Conservation (phyloP, 2,329 filamentous ascomycete species). For the Colletotrichum brevisporum region DNA sequence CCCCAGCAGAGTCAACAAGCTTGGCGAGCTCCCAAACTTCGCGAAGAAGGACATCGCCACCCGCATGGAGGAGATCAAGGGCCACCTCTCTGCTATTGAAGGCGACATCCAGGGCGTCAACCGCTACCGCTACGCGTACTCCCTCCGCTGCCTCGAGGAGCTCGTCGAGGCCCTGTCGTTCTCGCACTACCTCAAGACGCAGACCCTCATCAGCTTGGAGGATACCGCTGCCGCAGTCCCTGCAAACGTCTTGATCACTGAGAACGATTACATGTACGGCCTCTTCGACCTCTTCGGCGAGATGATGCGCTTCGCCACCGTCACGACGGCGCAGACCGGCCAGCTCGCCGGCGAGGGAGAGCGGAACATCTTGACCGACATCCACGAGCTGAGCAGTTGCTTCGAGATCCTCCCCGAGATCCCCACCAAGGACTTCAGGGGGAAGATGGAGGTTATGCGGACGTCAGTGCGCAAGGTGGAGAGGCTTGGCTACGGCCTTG, state of each 20-base stretch:
- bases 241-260: slow-evolving; percentile 74
- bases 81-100: slow-evolving; percentile 76
- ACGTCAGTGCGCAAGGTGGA: slow-evolving; percentile 95
- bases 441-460: slow-evolving; percentile 90
- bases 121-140: slow-evolving; percentile 83
- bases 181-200: slow-evolving; percentile 85
- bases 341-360: slow-evolving; percentile 56
- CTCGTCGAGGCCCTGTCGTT: slow-evolving; percentile 94
- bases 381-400: slow-evolving; percentile 81
- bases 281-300: slow-evolving; percentile 96
- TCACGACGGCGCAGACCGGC: slow-evolving; percentile 83
- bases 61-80: slow-evolving; percentile 79
- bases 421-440: slow-evolving; percentile 71
- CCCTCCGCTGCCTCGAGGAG: slow-evolving; percentile 91
- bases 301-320: slow-evolving; percentile 96
- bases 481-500: slow-evolving; percentile 87
- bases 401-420: slow-evolving; percentile 81
- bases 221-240: slow-evolving; percentile 68
- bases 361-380: slow-evolving; percentile 81
- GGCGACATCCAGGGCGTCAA: slow-evolving; percentile 85
- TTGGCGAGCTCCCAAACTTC: slow-evolving; percentile 38
- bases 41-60: slow-evolving; percentile 79
- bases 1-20: slow-evolving; percentile 31
- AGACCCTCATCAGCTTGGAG: slow-evolving; percentile 78
- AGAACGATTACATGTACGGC: slow-evolving; percentile 90